Evolutionary conservation across 2,329 filamentous ascomycete species (phyloP), one percentile per base, ranked within the genome.

Genomic region (Aspergillus fumigatiaffinis): DNA sequence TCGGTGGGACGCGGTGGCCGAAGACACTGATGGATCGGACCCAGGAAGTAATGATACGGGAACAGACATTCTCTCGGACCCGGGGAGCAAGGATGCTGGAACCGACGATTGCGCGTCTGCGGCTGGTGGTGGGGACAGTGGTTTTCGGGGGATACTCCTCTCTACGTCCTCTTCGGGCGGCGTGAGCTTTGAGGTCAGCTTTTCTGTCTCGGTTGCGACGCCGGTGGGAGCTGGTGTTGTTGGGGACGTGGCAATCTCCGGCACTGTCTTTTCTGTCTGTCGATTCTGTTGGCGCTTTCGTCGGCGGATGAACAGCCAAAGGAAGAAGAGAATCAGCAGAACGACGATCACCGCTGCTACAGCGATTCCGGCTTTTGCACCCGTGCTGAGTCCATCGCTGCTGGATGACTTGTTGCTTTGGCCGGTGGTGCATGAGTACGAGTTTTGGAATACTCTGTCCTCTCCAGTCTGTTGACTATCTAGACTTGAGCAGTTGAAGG

Each of bases 261-360:
- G 14, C 7, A 26, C 49, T 51, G n/a, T 29, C 38, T 56, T 52
- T 47, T 47, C 44, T 47, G 44, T 47, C 10, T 12, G 20, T 10
- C 44, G 44, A 47, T 14, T 20, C 14, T 51, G 48, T 4, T 48
- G 53, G n/a, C 47, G 41, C 28, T 60, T 62, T 2, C 64, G 60
- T 3, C 55, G 57, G 20, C 61, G 57, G 21, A 66, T 41, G 3
- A 61, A 21, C 12, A 61, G 54, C 67, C 67, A 70, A 2, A 64
- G 14, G 4, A 59, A 2, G 0, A 62, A 17, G 1, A 66, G 2
- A 5, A 70, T 28, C 8, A 69, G 38, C 4, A 69, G 20, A 4
- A 65, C 50, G 65, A 79, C 49, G 67, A 79, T 51, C 67, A 75
- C 61, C 69, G 83, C 67, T 68, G 77, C 54, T 66, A 66, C 60